Percentiles rank a stretch among this genome's conserved stretches.
Evolutionary conservation across 2,329 filamentous ascomycete species (phyloP).

Genomic region (Pseudopithomyces chartarum): DNA sequence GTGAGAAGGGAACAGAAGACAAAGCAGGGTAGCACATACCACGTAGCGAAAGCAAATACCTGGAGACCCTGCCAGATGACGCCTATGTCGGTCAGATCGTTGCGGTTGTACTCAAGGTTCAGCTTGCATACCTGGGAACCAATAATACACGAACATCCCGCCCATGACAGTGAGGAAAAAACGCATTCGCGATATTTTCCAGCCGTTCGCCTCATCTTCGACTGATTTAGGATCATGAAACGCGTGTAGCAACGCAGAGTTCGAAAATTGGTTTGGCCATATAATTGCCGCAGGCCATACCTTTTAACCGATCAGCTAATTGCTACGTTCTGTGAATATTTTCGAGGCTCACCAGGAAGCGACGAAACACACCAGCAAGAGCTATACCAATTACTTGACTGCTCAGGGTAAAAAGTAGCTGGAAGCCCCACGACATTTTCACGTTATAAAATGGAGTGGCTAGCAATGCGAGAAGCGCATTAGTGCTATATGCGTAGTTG

Average conservation of each 20-base stretch:
- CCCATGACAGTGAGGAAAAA: constrained; percentile 66
- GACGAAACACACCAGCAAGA: constrained; percentile 31
- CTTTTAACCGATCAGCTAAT: constrained; percentile 43
- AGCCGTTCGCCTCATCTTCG: constrained; percentile 64
- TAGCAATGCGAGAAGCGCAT: constrained; percentile 68
- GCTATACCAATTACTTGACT: constrained; percentile 54
- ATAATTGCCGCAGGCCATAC: constrained; percentile 70
- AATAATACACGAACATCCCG: constrained; percentile 54
- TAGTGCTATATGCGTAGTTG: constrained; percentile 70
- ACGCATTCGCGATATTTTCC: constrained; percentile 67
- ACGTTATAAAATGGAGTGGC: constrained; percentile 68
- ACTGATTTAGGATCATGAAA: constrained; percentile 69
- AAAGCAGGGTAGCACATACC: constrained; percentile 43
- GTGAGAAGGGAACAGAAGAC: background rate
- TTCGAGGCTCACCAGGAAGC: constrained; percentile 24
- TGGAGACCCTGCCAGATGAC: constrained; percentile 70
- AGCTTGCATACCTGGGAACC: constrained; percentile 57
- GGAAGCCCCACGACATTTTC: constrained; percentile 68
- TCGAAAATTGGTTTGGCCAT: constrained; percentile 71
- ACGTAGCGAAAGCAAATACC: constrained; percentile 73
- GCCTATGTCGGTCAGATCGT: background rate
- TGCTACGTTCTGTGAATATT: background rate
- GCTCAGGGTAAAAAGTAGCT: constrained; percentile 68
- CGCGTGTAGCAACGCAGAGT: constrained; percentile 70
- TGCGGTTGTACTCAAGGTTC: background rate